These are phyloP conservation scores for Obelidium mucronatum DNA, from an alignment of 192 early-diverging fungal species.

Conservation along the genomic window DNA sequence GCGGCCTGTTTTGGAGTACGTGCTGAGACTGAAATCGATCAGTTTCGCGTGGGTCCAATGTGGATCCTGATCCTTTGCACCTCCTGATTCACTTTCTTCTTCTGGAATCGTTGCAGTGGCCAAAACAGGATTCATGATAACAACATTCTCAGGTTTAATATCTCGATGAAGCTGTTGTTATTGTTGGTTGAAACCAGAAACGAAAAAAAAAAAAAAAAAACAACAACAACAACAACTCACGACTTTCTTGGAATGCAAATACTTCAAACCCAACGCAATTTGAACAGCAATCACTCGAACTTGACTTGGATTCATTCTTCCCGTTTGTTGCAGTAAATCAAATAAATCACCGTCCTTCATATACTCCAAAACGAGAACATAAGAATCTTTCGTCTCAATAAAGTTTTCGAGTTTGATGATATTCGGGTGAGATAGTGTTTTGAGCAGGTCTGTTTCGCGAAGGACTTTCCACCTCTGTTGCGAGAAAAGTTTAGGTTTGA, in stretches of 20 bases:
- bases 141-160: conserved; percentile 93
- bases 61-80: not conserved
- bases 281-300: conserved; percentile 83
- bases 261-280: conserved; percentile 82
- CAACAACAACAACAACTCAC: conserved; percentile 1
- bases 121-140: conserved; percentile 59
- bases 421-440: conserved; percentile 76
- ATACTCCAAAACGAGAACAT: conserved; percentile 82
- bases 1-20: conserved; percentile 1
- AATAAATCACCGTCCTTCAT: conserved; percentile 92
- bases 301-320: not conserved
- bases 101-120: not conserved
- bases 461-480: conserved; percentile 78
- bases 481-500: not conserved
- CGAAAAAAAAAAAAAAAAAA: not conserved
- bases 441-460: conserved; percentile 88
- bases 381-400: conserved; percentile 77
- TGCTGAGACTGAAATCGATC: conserved; percentile 24
- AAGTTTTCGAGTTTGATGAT: conserved; percentile 80
- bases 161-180: conserved; percentile 62
- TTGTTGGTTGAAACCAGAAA: not conserved
- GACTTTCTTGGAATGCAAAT: conserved; percentile 81
- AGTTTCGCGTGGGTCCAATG: conserved; percentile 6
- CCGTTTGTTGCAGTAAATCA: conserved; percentile 52
- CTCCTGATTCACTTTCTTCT: conserved; percentile 24